A percentile compares a stretch with the other conserved stretches of the same genome.
phyloP scores from a whole-genome alignment of 495 filamentous ascomycete species.

The Halenospora varia region DNA sequence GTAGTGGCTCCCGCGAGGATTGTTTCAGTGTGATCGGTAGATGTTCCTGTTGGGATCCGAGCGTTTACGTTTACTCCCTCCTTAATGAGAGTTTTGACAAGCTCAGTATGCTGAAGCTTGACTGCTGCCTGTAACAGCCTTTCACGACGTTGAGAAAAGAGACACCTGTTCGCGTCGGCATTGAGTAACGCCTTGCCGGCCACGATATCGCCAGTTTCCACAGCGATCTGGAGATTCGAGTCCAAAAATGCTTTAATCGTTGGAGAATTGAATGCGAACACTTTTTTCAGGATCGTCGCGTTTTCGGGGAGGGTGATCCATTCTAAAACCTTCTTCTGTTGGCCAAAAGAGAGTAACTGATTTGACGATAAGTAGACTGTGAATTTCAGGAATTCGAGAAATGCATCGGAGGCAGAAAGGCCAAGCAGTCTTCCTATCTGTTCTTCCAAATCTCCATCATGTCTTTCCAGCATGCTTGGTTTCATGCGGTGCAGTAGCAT shows the following conservation, averaged over 20 bases:
- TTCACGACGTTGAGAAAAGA: background rate
- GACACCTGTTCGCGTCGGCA: background rate
- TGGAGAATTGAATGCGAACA: background rate
- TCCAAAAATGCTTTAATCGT: background rate
- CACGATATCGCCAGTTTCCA: background rate
- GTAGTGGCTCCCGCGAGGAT: background rate
- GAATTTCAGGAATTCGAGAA: background rate
- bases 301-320: background rate
- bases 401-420: background rate
- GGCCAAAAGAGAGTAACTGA: background rate
- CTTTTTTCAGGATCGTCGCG: background rate
- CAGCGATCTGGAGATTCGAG: background rate
- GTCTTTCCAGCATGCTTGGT: background rate
- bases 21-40: background rate
- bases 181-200: background rate
- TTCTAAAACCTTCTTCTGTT: background rate
- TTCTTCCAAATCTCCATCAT: background rate
- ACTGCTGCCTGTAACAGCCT: background rate
- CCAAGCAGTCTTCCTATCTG: background rate
- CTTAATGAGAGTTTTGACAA: background rate
- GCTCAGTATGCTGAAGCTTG: background rate
- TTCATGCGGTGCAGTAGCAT: background rate
- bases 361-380: background rate
- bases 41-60: background rate
- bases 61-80: background rate